These are phyloP conservation scores for Chrysoporthe cubensis DNA, from an alignment of 2,329 filamentous ascomycete genomes.

Conservation along the genomic window DNA sequence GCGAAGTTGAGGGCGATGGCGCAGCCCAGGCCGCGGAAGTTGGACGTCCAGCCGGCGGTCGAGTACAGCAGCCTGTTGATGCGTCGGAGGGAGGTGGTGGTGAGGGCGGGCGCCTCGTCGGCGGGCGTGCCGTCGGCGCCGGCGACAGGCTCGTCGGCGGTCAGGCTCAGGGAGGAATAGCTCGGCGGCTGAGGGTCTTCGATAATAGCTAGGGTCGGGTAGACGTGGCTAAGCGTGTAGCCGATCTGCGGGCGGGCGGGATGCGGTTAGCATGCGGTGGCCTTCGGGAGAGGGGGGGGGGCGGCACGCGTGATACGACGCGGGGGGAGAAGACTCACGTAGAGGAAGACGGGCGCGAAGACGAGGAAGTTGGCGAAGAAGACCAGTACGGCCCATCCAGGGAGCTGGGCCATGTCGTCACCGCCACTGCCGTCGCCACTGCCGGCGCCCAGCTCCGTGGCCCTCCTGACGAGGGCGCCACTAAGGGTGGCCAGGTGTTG, in stretches of 20 bases:
- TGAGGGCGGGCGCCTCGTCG: constrained; percentile 42
- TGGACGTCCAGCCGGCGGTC: constrained; percentile 65
- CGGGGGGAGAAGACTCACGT: constrained; percentile 42
- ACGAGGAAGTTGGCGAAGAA: constrained; percentile 46
- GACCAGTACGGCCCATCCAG: constrained; percentile 46
- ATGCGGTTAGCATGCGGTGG: not conserved
- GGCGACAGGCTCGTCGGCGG: constrained; percentile 40
- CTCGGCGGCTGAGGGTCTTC: constrained; percentile 61
- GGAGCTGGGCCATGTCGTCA: constrained; percentile 35
- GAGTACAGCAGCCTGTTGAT: constrained; percentile 60
- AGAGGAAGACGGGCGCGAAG: constrained; percentile 49
- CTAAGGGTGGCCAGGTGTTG: constrained; percentile 15
- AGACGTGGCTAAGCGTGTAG: constrained; percentile 57
- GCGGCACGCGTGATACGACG: not conserved
- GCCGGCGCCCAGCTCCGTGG: constrained; percentile 12
- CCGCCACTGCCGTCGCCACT: not conserved
- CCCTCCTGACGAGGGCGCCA: constrained; percentile 26
- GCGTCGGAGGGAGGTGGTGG: constrained; percentile 56
- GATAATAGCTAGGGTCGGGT: constrained; percentile 59
- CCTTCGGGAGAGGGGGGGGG: not conserved
- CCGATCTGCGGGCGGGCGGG: constrained; percentile 41
- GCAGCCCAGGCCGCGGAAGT: constrained; percentile 70
- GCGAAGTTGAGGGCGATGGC: constrained; percentile 45
- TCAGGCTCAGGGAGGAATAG: constrained; percentile 55
- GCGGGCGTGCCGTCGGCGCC: constrained; percentile 41